phyloP scores from a whole-genome alignment of 139 green algal genomes.

The Tetratostichococcus sp. region DNA sequence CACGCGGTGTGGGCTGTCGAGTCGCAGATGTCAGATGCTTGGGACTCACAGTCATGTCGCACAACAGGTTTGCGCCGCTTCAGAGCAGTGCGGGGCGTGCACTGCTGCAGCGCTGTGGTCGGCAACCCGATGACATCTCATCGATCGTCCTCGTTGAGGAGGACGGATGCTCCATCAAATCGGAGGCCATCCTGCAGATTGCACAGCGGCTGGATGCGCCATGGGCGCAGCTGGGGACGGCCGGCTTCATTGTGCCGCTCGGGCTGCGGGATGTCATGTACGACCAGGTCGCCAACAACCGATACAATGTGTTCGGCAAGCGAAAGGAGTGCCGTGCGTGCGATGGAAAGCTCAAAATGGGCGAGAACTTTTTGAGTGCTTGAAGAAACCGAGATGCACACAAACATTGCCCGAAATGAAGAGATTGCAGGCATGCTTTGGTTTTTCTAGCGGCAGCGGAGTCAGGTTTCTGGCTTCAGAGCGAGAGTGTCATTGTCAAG shows the following conservation, averaged over 20 bases:
- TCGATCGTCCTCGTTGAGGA: slow-evolving; percentile 76
- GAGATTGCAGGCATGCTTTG: no score
- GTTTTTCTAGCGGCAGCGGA: no score
- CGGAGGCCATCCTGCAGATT: slow-evolving; percentile 59
- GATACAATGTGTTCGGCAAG: slow-evolving; percentile 65
- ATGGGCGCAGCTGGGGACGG: slow-evolving; percentile 41
- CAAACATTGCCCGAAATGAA: no score
- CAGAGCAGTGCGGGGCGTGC: slow-evolving; percentile 57
- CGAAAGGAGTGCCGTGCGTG: slow-evolving; percentile 42
- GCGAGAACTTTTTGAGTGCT: neutral
- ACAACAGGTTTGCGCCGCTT: slow-evolving; percentile 59
- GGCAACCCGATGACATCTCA: slow-evolving; percentile 69
- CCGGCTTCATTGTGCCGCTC: slow-evolving; percentile 36
- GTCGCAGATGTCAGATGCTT: no score
- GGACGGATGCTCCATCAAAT: slow-evolving; percentile 40
- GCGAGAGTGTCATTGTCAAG: no score
- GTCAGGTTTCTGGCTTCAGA: no score
- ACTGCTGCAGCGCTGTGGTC: slow-evolving; percentile 61
- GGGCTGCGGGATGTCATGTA: slow-evolving; percentile 54
- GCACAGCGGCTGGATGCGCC: slow-evolving; percentile 42
- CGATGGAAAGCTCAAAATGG: slow-evolving; percentile 6
- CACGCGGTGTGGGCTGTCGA: no score
- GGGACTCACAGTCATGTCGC: neutral
- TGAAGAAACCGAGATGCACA: neutral
- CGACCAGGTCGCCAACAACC: slow-evolving; percentile 47